phyloP scores from a whole-genome alignment of 129 eudicot genomes.

The Pseudognaphalium luteoalbum region DNA sequence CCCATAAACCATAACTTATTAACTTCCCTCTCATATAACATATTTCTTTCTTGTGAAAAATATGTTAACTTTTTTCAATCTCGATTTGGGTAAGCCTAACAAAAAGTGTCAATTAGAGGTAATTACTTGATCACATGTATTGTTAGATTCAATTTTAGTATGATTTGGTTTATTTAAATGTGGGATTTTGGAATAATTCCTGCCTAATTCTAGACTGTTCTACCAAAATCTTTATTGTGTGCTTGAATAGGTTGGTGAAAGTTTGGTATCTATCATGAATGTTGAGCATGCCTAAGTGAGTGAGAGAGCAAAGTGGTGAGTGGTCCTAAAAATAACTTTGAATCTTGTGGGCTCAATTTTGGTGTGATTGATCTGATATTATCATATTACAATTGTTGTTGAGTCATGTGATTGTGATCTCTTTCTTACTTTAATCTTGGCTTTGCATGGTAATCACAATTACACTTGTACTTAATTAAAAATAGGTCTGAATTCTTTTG shows the following conservation, averaged over 20 bases:
- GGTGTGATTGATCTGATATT: conserved; percentile 51
- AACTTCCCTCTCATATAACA: not conserved
- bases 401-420: conserved; percentile 57
- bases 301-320: conserved; percentile 30
- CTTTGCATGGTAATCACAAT: conserved; percentile 21
- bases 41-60: conserved; percentile 19
- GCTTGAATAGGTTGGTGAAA: conserved; percentile 41
- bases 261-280: conserved; percentile 41
- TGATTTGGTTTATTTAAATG: conserved; percentile 12
- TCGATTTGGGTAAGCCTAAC: conserved; percentile 33
- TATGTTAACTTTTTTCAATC: conserved; percentile 13
- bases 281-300: conserved; percentile 18
- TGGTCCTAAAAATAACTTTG: conserved; percentile 46
- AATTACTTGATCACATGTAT: conserved; percentile 31
- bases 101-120: conserved; percentile 24
- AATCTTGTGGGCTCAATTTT: conserved; percentile 52
- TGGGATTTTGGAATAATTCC: not conserved
- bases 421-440: conserved; percentile 26
- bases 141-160: conserved; percentile 23
- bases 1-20: conserved; percentile 22
- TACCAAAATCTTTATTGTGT: conserved; percentile 23
- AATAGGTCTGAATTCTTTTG: not conserved
- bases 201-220: conserved; percentile 26
- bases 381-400: conserved; percentile 52
- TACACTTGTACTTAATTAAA: conserved; percentile 2